phyloP scores from a whole-genome alignment of 2,329 filamentous ascomycete genomes.

The Colletotrichum echinochloae region DNA sequence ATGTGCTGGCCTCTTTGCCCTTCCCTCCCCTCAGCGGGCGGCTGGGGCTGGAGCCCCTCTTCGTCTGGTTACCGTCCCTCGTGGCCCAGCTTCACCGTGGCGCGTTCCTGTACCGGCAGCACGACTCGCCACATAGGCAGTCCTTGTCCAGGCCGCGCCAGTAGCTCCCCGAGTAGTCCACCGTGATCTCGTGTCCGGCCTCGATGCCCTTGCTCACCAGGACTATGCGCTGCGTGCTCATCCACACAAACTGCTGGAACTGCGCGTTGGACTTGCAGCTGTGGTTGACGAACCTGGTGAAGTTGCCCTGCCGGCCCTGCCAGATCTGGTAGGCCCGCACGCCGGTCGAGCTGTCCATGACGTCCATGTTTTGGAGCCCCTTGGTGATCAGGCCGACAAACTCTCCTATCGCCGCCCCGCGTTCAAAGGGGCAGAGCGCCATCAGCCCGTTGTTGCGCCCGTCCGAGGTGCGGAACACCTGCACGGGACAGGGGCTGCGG shows the following conservation, averaged over 20 bases:
- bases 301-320: conserved; percentile 67
- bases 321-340: conserved; percentile 64
- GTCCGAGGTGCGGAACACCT: conserved; percentile 63
- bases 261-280: conserved; percentile 69
- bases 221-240: conserved; percentile 65
- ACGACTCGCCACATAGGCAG: conserved; percentile 65
- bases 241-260: conserved; percentile 68
- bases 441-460: conserved; percentile 67
- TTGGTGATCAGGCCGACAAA: conserved; percentile 67
- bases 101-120: conserved; percentile 58
- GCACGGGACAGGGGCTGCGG: conserved; percentile 54
- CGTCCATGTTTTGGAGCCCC: conserved; percentile 63
- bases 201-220: conserved; percentile 67
- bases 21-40: not conserved
- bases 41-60: not conserved
- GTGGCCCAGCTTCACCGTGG: conserved; percentile 1
- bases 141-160: conserved; percentile 67
- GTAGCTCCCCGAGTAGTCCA: conserved; percentile 70
- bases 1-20: not conserved
- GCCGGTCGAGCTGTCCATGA: conserved; percentile 62
- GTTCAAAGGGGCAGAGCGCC: conserved; percentile 60
- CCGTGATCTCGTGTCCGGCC: conserved; percentile 65
- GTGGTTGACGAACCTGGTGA: conserved; percentile 70
- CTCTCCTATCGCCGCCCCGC: conserved; percentile 65
- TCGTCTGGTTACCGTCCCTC: not conserved